Base-by-base conservation (phyloP, 2,329 filamentous ascomycete genomes). In the Clonostachys rhizophaga region DNA sequence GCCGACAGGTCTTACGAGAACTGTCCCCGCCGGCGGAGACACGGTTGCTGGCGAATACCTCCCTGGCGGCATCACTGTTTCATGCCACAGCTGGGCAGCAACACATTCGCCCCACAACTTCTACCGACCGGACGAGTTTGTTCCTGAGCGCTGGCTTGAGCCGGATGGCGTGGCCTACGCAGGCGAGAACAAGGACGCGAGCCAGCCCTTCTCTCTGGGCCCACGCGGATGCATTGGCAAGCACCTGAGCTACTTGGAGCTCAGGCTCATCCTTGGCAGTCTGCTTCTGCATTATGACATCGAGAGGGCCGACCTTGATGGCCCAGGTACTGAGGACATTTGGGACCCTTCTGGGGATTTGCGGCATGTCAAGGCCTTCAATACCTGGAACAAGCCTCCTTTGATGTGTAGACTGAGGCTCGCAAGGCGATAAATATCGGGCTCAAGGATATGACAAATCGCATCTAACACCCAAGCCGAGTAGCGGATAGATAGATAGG, bases 221-320 rank as follows among this genome's bases (percentile, higher is more conserved):
- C 69, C 75, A 6, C 60, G 75, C 3, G 74, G 76, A 42, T 79
- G 75, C 49, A 63, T 79, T 20, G 76, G 75, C 3, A 64, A 64
- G 50, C 76, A 76, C 48, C 60, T 79, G 36, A 74, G 74, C 4
- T 75, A 74, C 44, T 62, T 69, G 17, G 74, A 79, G 54, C 73
- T 78, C 65, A 64, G 75, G 5, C 55, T 76, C 6, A 70, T 78
- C 36, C 55, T 79, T 7, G 67, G 71, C 0, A 67, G 66, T 3
- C 52, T 79, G 6, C 51, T 79, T 1, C 78, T 65, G 57, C 72
- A 71, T 43, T 79, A 77, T 52, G 74, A 79, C 47, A 47, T 76
- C 49, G 55, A 58, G 37, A 56, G 75, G 30, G 62, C 61, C 34
- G 49, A 50, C 17, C 24, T 30, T n/a, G 59, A 62, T 16, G 46